phyloP scores from a whole-genome alignment of 192 early-diverging fungal species.

The Coemansia sp. region DNA sequence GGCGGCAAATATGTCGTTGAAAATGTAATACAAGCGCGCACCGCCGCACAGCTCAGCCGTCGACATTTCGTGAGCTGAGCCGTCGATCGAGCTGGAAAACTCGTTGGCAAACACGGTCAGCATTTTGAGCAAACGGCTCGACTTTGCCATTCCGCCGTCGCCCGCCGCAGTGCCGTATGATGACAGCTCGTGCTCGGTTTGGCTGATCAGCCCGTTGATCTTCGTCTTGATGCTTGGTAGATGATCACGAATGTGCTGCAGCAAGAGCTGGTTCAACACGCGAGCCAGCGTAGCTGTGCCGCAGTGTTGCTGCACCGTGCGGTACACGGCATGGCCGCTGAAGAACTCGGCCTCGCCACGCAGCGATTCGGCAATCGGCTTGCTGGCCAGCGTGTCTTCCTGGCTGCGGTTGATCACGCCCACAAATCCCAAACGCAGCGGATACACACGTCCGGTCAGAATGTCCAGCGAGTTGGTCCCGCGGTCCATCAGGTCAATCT shows the following conservation, averaged over 20 bases:
- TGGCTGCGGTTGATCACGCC: conserved; percentile 83
- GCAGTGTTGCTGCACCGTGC: conserved; percentile 67
- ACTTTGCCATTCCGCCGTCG: conserved; percentile 22
- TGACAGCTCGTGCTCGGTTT: conserved; percentile 72
- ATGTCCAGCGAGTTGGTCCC: conserved; percentile 81
- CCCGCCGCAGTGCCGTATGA: conserved; percentile 62
- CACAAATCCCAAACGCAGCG: conserved; percentile 77
- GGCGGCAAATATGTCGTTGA: conserved; percentile 75
- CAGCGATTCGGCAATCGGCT: conserved; percentile 71
- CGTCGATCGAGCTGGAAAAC: conserved; percentile 77
- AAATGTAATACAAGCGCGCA: conserved; percentile 80
- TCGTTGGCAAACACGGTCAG: conserved; percentile 75
- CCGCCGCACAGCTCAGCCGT: conserved; percentile 79
- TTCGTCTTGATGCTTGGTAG: conserved; percentile 75
- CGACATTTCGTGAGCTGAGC: conserved; percentile 67
- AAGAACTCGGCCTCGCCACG: conserved; percentile 70
- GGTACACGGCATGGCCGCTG: conserved; percentile 68
- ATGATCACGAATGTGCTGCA: conserved; percentile 78
- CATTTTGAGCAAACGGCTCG: conserved; percentile 64
- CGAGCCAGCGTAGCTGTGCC: conserved; percentile 71
- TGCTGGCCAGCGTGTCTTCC: conserved; percentile 70
- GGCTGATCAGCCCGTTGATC: conserved; percentile 72
- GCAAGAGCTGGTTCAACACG: conserved; percentile 70
- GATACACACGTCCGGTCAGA: conserved; percentile 72
- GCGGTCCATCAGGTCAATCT: conserved; percentile 83